Evolutionary conservation across 441 rosid species (phyloP).

Genomic region (Raphanus hybrid): DNA sequence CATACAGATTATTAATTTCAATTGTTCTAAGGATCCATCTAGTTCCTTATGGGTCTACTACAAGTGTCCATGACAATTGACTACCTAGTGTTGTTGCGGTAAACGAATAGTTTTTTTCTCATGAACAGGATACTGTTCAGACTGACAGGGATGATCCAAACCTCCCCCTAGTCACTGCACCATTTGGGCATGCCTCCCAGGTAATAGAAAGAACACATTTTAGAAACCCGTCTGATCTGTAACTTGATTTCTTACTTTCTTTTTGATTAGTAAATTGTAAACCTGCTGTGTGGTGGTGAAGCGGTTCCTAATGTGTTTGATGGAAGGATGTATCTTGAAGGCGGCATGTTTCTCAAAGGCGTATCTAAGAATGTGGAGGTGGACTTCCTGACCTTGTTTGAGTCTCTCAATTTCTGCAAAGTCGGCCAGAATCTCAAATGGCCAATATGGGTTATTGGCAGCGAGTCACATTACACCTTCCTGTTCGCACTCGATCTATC

Average conservation of each 20-base stretch:
- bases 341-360: slow-evolving; percentile 91
- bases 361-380: slow-evolving; percentile 82
- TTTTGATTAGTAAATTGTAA: slow-evolving; percentile 83
- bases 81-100: neutral
- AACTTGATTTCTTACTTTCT: too few relatives aligned
- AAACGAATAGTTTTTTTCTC: neutral
- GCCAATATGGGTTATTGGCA: slow-evolving; percentile 99
- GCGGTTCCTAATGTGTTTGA: slow-evolving; percentile 96
- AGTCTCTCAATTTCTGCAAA: slow-evolving; percentile 93
- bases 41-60: neutral
- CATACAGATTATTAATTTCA: too few relatives aligned
- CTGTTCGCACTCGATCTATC: slow-evolving; percentile 83
- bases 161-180: slow-evolving; percentile 91
- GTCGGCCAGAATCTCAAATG: slow-evolving; percentile 93
- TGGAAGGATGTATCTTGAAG: slow-evolving; percentile 95
- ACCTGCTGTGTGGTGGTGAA: slow-evolving; percentile 87
- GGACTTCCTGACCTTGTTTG: slow-evolving; percentile 92
- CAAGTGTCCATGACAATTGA: too few relatives aligned
- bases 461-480: slow-evolving; percentile 97
- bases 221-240: neutral
- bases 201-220: slow-evolving; percentile 44
- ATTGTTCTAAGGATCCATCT: too few relatives aligned
- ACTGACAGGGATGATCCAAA: slow-evolving; percentile 95
- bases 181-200: slow-evolving; percentile 99
- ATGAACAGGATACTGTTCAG: slow-evolving; percentile 75